These are phyloP conservation scores for Adansonia rubrostipa DNA, from an alignment of 441 rosid species.

Conservation along the genomic window DNA sequence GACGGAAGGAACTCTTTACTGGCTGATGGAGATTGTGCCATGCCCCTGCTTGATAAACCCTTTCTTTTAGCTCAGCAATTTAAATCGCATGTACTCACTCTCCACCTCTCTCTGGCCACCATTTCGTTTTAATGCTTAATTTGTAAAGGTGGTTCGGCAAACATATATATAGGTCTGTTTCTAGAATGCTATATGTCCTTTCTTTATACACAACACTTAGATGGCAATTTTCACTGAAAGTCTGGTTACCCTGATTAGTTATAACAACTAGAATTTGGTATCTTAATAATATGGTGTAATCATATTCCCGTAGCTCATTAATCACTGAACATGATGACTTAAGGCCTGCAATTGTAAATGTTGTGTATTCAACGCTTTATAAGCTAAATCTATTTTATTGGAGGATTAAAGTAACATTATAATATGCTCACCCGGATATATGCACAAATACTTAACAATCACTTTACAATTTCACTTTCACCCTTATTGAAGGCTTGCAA, in stretches of 20 bases:
- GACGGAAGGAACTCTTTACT: neutral
- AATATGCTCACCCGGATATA: neutral
- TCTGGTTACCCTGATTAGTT: neutral
- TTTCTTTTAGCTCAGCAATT: conserved; percentile 10
- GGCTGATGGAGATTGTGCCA: neutral
- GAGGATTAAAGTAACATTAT: neutral
- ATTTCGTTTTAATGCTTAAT: neutral
- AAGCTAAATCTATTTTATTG: neutral
- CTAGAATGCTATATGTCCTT: neutral
- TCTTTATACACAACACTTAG: neutral
- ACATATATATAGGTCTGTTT: neutral
- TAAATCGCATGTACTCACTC: neutral
- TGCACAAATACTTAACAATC: neutral
- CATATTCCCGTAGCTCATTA: neutral
- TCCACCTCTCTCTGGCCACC: neutral
- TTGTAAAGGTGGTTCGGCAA: neutral
- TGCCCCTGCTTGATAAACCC: neutral
- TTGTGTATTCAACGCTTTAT: neutral
- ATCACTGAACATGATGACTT: neutral
- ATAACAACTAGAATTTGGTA: neutral
- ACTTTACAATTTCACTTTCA: neutral
- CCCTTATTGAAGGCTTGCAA: conserved; percentile 19
- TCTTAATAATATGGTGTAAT: neutral
- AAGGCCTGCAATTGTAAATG: neutral
- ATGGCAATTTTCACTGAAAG: neutral